Conservation (phyloP, 305 asterid genomes). For the Fraxinus baroniana region DNA sequence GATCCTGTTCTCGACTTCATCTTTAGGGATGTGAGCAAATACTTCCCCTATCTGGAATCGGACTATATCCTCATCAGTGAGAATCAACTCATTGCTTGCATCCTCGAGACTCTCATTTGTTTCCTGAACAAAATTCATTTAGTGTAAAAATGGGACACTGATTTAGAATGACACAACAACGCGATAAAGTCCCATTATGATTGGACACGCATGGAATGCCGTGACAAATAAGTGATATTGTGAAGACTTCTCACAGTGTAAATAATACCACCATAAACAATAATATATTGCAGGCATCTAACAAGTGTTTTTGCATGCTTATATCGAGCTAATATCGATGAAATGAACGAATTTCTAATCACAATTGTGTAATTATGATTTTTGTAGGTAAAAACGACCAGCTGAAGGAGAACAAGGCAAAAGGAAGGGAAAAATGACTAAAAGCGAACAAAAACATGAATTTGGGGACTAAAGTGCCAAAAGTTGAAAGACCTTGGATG, state of each 20-base stretch:
- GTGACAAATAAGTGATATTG: neutral
- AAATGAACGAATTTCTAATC: too few relatives aligned
- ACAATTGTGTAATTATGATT: too few relatives aligned
- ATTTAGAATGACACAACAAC: neutral
- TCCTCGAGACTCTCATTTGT: slow-evolving; percentile 78
- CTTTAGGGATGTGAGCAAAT: slow-evolving; percentile 76
- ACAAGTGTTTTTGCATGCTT: too few relatives aligned
- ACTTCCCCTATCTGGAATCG: slow-evolving; percentile 94
- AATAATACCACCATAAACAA: neutral
- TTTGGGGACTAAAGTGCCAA: too few relatives aligned
- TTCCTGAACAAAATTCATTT: slow-evolving; percentile 43
- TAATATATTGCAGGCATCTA: neutral
- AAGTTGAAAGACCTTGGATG: too few relatives aligned
- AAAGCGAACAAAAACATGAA: too few relatives aligned
- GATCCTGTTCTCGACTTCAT: slow-evolving; percentile 78
- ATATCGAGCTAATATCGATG: too few relatives aligned
- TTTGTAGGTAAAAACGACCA: too few relatives aligned
- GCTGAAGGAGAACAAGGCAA: too few relatives aligned
- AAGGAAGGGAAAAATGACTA: too few relatives aligned
- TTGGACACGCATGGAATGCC: neutral
- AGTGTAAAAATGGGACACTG: neutral
- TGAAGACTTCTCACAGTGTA: neutral
- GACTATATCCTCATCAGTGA: slow-evolving; percentile 77
- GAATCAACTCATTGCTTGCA: slow-evolving; percentile 88
- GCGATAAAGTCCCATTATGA: neutral